phyloP scores from a whole-genome alignment of 208 protist genomes.

The Blechomonas ayalai region DNA sequence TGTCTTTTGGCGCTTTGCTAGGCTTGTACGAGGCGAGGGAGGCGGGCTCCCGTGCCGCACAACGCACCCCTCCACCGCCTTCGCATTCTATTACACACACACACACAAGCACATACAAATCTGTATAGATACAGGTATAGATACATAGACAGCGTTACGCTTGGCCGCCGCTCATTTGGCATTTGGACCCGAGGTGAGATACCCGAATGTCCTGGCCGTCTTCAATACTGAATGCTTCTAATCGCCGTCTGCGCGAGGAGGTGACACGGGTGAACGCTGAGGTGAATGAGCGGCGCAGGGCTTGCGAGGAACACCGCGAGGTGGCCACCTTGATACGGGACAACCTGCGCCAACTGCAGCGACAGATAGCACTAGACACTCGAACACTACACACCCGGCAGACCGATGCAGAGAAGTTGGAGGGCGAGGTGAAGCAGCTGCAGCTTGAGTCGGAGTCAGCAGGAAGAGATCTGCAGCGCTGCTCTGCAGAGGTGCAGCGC shows the following conservation, averaged over 20 bases:
- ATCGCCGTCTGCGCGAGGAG: slow-evolving; percentile 38
- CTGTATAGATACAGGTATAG: too few species aligned
- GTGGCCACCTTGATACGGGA: slow-evolving; percentile 24
- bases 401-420: slow-evolving; percentile 3
- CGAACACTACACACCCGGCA: slow-evolving; percentile 8
- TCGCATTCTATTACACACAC: too few species aligned
- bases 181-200: too few species aligned
- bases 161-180: too few species aligned
- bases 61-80: too few species aligned
- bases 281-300: slow-evolving; percentile 20
- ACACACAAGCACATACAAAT: too few species aligned
- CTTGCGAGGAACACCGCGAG: slow-evolving; percentile 29
- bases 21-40: too few species aligned
- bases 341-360: slow-evolving; percentile 21
- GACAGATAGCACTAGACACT: slow-evolving; percentile 10
- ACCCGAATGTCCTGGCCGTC: slow-evolving; percentile 48
- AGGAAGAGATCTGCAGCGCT: slow-evolving; percentile 3
- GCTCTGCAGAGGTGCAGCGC: slow-evolving; percentile 10
- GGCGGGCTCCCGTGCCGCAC: too few species aligned
- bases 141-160: too few species aligned
- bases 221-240: slow-evolving; percentile 52
- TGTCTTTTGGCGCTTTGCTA: too few species aligned
- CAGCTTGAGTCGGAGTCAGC: slow-evolving; percentile 12
- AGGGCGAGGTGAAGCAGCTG: slow-evolving; percentile 15
- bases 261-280: slow-evolving; percentile 20